phyloP scores from a whole-genome alignment of 163 green algal genomes.

The Scenedesmus sp. region DNA sequence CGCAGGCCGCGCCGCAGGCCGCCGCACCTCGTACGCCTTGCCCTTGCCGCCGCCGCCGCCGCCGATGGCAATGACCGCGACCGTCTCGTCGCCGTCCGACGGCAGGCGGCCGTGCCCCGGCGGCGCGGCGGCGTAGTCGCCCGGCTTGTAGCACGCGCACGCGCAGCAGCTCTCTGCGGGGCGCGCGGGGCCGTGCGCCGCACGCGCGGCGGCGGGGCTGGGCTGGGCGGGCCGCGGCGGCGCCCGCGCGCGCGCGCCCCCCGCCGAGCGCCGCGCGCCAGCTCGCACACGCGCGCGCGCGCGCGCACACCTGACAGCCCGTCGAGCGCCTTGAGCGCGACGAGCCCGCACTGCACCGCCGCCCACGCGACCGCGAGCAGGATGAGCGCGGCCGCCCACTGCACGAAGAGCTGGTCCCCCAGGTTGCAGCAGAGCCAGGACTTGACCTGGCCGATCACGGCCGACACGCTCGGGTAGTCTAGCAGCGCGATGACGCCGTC shows the following conservation, averaged over 20 bases:
- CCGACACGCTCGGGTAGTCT: background rate
- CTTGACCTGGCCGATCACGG: conserved; percentile 13
- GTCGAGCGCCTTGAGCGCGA: conserved; percentile 28
- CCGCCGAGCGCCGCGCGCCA: too few relatives aligned
- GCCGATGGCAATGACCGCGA: conserved; percentile 25
- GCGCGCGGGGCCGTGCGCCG: too few relatives aligned
- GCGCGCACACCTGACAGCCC: conserved; percentile 27
- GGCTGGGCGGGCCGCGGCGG: too few relatives aligned
- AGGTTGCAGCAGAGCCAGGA: conserved; percentile 35
- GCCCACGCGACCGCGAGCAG: conserved; percentile 11
- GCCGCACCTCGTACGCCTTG: conserved; percentile 8
- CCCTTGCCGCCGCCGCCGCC: background rate
- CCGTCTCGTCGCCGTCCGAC: background rate
- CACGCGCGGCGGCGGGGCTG: too few relatives aligned
- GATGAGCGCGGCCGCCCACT: conserved; percentile 16
- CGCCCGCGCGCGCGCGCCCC: too few relatives aligned
- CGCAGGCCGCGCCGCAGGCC: background rate
- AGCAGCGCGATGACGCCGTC: background rate
- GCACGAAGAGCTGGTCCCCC: conserved; percentile 15
- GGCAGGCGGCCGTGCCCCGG: background rate
- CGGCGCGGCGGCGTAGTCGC: conserved; percentile 12
- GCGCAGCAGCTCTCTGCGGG: conserved; percentile 27
- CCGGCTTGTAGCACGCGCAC: conserved; percentile 17
- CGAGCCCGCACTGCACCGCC: conserved; percentile 2
- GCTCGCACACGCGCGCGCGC: too few relatives aligned